Evolutionary conservation across 2,329 filamentous ascomycete species (phyloP).

Genomic region (Colletotrichum limetticola): DNA sequence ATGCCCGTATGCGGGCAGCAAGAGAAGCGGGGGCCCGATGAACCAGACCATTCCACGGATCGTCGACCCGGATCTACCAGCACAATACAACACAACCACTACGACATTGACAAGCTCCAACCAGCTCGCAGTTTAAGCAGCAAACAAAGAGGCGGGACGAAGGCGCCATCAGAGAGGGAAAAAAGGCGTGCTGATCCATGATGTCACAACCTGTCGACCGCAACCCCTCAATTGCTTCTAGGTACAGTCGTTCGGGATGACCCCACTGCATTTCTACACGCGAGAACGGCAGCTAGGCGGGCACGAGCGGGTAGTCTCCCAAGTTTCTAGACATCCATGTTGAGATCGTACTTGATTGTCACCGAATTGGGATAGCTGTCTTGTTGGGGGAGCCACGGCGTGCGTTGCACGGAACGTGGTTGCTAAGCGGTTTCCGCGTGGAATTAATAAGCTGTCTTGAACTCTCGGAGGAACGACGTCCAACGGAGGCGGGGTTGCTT

Average conservation of each 20-base stretch:
- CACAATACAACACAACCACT: background rate
- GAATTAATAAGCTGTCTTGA: conserved; percentile 24
- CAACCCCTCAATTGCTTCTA: conserved; percentile 3
- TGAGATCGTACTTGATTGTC: background rate
- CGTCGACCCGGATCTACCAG: conserved; percentile 10
- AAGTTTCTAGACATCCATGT: background rate
- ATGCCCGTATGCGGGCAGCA: background rate
- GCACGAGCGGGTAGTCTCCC: background rate
- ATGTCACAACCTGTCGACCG: conserved; percentile 18
- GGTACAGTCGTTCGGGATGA: background rate
- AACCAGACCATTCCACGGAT: background rate
- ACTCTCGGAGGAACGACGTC: background rate
- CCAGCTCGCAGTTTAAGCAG: background rate
- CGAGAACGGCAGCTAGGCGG: background rate
- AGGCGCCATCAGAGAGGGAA: background rate
- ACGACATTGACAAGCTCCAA: background rate
- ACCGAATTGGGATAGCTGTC: background rate
- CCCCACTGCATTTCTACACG: background rate
- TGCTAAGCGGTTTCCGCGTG: background rate
- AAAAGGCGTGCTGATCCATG: conserved; percentile 22
- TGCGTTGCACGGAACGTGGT: background rate
- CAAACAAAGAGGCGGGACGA: background rate
- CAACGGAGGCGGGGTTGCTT: background rate
- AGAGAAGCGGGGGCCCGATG: background rate
- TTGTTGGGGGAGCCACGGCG: background rate